Evolutionary conservation across 2,329 filamentous ascomycete genomes (phyloP).

Genomic region (Xylariales sp.): DNA sequence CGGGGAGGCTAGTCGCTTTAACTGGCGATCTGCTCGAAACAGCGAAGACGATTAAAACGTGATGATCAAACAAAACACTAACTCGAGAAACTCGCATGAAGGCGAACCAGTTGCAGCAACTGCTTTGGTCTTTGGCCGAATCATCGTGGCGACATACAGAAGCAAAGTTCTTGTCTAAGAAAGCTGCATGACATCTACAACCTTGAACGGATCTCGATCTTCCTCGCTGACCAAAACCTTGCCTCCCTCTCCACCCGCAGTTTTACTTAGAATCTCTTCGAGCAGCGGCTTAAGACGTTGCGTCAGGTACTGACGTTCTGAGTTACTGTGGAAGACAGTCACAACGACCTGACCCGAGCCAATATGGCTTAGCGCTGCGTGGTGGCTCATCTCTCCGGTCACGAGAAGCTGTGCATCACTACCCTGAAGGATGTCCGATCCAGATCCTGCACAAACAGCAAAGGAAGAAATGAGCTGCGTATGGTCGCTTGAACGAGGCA

Average conservation of each 20-base stretch:
- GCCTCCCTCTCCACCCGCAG: conserved; percentile 37
- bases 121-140: no score
- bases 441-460: conserved; percentile 87
- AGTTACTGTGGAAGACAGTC: conserved; percentile 88
- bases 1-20: conserved; percentile 19
- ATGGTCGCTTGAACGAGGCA: conserved; percentile 34
- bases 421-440: conserved; percentile 68
- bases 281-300: conserved; percentile 66
- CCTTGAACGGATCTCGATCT: conserved; percentile 85
- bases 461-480: conserved; percentile 53
- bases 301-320: conserved; percentile 77
- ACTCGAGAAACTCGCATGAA: no score
- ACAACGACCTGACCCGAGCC: conserved; percentile 81
- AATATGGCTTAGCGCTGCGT: conserved; percentile 81
- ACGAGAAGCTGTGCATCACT: conserved; percentile 75
- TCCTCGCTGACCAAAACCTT: conserved; percentile 70
- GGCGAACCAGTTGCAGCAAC: no score
- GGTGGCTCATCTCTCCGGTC: conserved; percentile 90
- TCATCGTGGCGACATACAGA: no score
- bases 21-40: conserved; percentile 18
- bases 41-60: conserved; percentile 13
- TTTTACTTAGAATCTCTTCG: conserved; percentile 49
- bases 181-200: conserved; percentile 51
- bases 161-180: no score
- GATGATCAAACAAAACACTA: no score